phyloP scores from a whole-genome alignment of 2,329 filamentous ascomycete species.

The Fusarium buxicola region DNA sequence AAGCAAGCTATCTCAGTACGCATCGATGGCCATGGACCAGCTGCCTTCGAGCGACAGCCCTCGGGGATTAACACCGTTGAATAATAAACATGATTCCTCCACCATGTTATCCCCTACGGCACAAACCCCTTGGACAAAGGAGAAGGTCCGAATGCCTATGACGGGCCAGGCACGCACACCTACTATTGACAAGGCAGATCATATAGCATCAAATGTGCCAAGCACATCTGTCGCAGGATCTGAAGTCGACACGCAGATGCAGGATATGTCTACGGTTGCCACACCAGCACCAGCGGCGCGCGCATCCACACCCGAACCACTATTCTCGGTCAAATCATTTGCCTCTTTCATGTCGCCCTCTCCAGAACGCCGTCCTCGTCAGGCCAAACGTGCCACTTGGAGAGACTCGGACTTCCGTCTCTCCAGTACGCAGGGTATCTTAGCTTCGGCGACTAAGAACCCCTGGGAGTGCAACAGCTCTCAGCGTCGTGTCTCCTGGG shows the following conservation, averaged over 20 bases:
- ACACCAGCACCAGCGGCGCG: constrained; percentile 12
- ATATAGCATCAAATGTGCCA: background rate
- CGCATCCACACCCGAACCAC: constrained; percentile 59
- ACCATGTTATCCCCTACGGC: constrained; percentile 9
- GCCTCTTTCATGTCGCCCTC: constrained; percentile 64
- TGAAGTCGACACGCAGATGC: constrained; percentile 10
- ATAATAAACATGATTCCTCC: background rate
- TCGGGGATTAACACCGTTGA: background rate
- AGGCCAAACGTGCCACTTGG: constrained; percentile 28
- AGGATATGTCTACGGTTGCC: constrained; percentile 5
- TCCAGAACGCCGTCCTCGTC: constrained; percentile 50
- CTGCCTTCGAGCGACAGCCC: background rate
- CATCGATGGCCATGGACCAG: constrained; percentile 13
- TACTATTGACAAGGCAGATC: background rate
- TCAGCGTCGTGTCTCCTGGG: constrained; percentile 54
- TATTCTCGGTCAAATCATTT: constrained; percentile 64
- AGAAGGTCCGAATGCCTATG: constrained; percentile 1
- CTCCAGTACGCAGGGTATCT: constrained; percentile 51
- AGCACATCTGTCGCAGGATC: constrained; percentile 1
- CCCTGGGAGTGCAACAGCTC: constrained; percentile 46
- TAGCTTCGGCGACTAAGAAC: constrained; percentile 52
- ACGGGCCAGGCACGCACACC: background rate
- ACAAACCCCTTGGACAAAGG: constrained; percentile 41
- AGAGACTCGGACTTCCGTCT: constrained; percentile 42
- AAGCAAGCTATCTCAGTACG: constrained; percentile 38